phyloP scores from a whole-genome alignment of 768 basidiomycete species.

The Pleurotus djamor region DNA sequence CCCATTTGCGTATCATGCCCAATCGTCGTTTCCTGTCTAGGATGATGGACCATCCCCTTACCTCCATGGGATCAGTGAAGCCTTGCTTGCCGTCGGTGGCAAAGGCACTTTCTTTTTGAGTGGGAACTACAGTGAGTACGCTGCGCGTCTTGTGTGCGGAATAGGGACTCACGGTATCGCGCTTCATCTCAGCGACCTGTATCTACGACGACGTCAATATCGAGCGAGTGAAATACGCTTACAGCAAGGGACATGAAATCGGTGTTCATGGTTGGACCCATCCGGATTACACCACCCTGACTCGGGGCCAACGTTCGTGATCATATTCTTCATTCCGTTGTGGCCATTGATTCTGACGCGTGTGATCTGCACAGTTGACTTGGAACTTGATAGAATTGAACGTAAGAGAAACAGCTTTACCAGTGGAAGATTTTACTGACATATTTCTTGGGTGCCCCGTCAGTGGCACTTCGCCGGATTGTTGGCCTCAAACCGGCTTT shows the following conservation, averaged over 20 bases:
- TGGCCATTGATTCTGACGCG: background rate
- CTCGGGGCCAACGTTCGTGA: constrained; percentile 19
- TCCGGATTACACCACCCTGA: constrained; percentile 17
- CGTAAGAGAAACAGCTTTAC: constrained; percentile 5
- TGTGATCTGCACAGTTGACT: constrained; percentile 13
- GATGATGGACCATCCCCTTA: constrained; percentile 23
- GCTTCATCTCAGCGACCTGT: constrained; percentile 18
- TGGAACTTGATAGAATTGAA: constrained; percentile 19
- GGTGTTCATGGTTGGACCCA: constrained; percentile 31
- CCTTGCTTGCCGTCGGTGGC: constrained; percentile 16
- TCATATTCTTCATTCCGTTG: background rate
- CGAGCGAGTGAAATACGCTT: constrained; percentile 17
- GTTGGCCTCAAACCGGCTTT: constrained; percentile 31
- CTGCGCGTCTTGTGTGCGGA: background rate
- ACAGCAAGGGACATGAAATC: constrained; percentile 23
- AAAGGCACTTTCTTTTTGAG: constrained; percentile 33
- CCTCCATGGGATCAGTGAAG: constrained; percentile 13
- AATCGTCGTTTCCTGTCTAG: constrained; percentile 2
- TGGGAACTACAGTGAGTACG: constrained; percentile 6
- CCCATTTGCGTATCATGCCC: background rate
- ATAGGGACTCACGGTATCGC: background rate
- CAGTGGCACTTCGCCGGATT: constrained; percentile 26
- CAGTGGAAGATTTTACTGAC: background rate
- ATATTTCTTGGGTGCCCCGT: background rate
- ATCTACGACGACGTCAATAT: constrained; percentile 20